These are phyloP conservation scores for Daldinia sp. DNA, from an alignment of 2,329 filamentous ascomycete species.

Conservation along the genomic window DNA sequence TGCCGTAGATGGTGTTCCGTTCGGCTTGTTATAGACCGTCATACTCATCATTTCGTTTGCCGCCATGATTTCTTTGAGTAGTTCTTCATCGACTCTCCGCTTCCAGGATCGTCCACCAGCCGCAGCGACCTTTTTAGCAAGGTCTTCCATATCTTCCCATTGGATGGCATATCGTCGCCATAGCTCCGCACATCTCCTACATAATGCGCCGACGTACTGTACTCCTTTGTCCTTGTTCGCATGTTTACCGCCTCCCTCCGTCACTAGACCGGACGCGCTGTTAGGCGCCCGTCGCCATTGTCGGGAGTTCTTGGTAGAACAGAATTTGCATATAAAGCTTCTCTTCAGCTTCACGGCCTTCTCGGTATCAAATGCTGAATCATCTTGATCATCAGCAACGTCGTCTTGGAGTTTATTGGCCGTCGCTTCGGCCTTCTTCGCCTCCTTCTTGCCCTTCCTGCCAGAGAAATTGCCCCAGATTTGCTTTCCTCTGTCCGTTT, in stretches of 20 bases:
- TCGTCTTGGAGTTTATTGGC: slow-evolving; percentile 87
- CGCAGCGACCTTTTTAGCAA: slow-evolving; percentile 86
- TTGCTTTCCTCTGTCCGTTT: slow-evolving; percentile 84
- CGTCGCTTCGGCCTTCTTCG: slow-evolving; percentile 76
- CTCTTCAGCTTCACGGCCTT: slow-evolving; percentile 86
- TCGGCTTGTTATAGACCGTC: slow-evolving; percentile 56
- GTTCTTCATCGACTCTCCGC: slow-evolving; percentile 89
- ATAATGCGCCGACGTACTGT: slow-evolving; percentile 84
- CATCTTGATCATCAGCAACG: slow-evolving; percentile 90
- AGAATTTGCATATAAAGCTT: slow-evolving; percentile 94
- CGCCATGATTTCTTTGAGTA: slow-evolving; percentile 77
- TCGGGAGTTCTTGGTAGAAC: slow-evolving; percentile 79
- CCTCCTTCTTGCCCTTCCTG: slow-evolving; percentile 90
- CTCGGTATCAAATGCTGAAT: slow-evolving; percentile 92
- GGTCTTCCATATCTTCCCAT: slow-evolving; percentile 93
- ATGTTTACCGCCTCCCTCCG: slow-evolving; percentile 72
- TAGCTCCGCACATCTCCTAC: slow-evolving; percentile 88
- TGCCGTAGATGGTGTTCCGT: slow-evolving; percentile 45
- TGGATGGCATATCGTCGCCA: slow-evolving; percentile 97
- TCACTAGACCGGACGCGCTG: slow-evolving; percentile 76
- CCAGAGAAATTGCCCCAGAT: slow-evolving; percentile 92
- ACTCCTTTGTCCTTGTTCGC: slow-evolving; percentile 85
- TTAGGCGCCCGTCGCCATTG: slow-evolving; percentile 94
- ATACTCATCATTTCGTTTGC: slow-evolving; percentile 71
- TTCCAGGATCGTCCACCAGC: slow-evolving; percentile 87